Conservation (phyloP, 2,329 filamentous ascomycete genomes). For the Fusarium neocosmosporiellum region DNA sequence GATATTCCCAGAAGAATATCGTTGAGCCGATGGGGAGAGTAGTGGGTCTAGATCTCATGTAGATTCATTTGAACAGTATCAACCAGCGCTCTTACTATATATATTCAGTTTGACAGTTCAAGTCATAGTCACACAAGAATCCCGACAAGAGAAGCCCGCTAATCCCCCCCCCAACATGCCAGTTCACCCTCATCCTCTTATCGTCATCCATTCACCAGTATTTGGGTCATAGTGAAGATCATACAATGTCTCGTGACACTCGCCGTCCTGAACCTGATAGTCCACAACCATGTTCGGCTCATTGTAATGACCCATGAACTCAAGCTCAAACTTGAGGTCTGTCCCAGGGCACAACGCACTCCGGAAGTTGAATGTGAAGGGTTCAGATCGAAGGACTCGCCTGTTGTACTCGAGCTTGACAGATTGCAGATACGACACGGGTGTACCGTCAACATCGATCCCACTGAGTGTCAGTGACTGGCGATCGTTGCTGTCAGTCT, state of each 20-base stretch:
- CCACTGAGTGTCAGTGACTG: slow-evolving; percentile 47
- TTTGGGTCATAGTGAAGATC: slow-evolving; percentile 28
- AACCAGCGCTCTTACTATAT: not conserved
- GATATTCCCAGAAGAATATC: not conserved
- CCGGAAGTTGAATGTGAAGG: slow-evolving; percentile 52
- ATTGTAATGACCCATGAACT: slow-evolving; percentile 61
- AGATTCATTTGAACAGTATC: no score
- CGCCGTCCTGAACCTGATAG: not conserved
- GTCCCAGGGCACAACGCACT: slow-evolving; percentile 37
- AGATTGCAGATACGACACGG: slow-evolving; percentile 53
- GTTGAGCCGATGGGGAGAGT: not conserved
- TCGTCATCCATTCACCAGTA: slow-evolving; percentile 18
- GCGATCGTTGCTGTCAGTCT: slow-evolving; percentile 34
- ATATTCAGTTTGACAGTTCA: not conserved
- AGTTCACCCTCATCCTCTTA: not conserved
- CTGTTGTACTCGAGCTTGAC: slow-evolving; percentile 53
- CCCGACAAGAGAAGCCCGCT: no score
- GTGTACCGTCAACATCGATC: slow-evolving; percentile 55
- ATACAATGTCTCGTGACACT: not conserved
- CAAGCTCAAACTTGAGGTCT: slow-evolving; percentile 52
- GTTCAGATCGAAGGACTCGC: slow-evolving; percentile 50
- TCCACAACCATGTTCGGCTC: slow-evolving; percentile 51
- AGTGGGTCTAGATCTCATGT: no score
- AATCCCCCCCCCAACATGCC: no score
- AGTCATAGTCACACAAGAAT: no score